Evolutionary conservation across 257 asterid species (phyloP).

Genomic region (Solanum appendiculatum): DNA sequence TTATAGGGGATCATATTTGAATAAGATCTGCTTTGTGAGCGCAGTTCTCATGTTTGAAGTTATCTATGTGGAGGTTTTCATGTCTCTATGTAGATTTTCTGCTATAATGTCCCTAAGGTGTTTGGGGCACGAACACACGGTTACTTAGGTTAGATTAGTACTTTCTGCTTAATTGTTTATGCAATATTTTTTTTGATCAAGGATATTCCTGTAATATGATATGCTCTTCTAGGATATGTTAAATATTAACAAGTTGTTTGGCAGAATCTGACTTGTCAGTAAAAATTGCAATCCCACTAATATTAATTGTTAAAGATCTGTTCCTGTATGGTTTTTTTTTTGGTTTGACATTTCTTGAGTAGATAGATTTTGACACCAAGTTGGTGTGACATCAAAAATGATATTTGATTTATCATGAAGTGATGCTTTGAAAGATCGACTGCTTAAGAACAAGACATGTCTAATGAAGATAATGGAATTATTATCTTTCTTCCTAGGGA

Average conservation of each 20-base stretch:
- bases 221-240: background rate
- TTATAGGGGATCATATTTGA: background rate
- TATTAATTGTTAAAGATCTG: background rate
- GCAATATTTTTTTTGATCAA: background rate
- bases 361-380: background rate
- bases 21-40: background rate
- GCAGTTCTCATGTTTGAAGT: background rate
- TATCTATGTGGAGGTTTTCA: background rate
- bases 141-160: background rate
- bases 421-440: background rate
- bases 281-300: background rate
- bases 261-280: background rate
- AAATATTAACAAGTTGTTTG: background rate
- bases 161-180: too few relatives aligned
- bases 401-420: background rate
- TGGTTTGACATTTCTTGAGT: background rate
- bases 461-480: background rate
- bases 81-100: background rate
- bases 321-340: background rate
- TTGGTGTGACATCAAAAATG: background rate
- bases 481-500: background rate
- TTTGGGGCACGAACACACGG: background rate
- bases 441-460: background rate
- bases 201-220: background rate
- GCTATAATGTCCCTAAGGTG: background rate